Evolutionary conservation across 2,329 filamentous ascomycete species (phyloP), one percentile per base, ranked within the genome.

Genomic region (Karstenula rhodostoma): DNA sequence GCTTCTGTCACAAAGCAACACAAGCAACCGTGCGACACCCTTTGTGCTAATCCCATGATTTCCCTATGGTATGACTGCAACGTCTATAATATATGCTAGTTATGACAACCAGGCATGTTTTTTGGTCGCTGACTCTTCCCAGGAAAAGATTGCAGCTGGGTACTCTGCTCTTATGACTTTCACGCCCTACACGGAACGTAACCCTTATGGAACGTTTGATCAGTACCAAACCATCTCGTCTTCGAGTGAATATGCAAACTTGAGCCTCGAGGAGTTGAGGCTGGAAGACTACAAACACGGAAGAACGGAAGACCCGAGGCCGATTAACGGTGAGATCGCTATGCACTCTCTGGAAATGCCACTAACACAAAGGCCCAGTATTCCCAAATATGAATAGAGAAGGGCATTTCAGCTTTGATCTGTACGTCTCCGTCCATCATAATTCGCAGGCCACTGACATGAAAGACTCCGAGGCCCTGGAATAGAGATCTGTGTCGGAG

Each of bases 261-360:
- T 48, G 7, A 48, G 46, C 46, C 27, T 48, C 25, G 25, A 48
- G 15, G 25, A 48, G 17, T 19, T 46, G 25, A 48, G 46, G n/a
- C 25, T 48, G 17, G 25, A 48, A 48, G 25, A 32, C 27, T 48
- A 48, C 46, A 48, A 48, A 48, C 22, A 32, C 46, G 23, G 29
- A 27, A 27, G 43, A 47, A 47, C 3, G 19, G 19, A 15, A 23
- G 8, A 17, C 5, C 23, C 44, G 23, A 47, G 8, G 44, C 3
- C 33, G 33, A 37, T 33, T 12, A 33, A 33, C 32, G 32, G 32
- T 33, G 32, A 33, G 32, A 33, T 33, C 32, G 32, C 6, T 33
- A 33, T 12, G 12, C 32, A 6, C 43, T 46, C n/a, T 19, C 43
- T 23, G 15, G 19, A 3, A 46, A 46, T 46, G 19, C 19, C 23